phyloP scores from a whole-genome alignment of 139 green algal genomes.

The Mesostigma viride region DNA sequence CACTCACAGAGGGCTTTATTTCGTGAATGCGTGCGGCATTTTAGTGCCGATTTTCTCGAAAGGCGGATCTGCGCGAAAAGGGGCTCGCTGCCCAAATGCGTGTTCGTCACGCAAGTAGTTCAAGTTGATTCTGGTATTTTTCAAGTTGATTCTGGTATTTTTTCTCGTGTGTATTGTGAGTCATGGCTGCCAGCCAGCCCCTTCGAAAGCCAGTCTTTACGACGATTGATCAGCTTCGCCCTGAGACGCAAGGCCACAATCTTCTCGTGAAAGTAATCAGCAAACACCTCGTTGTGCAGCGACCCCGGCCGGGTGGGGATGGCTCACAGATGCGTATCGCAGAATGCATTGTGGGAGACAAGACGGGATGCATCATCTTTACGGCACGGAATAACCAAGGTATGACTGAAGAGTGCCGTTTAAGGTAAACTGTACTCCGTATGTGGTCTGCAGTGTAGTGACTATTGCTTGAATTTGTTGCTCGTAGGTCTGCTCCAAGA shows the following conservation, averaged over 20 bases:
- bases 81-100: too few species aligned
- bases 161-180: too few species aligned
- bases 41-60: too few species aligned
- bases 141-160: too few species aligned
- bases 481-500: background rate
- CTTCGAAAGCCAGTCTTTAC: slow-evolving; percentile 40
- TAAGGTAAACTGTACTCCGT: too few species aligned
- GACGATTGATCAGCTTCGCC: slow-evolving; percentile 47
- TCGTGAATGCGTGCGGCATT: too few species aligned
- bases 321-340: slow-evolving; percentile 43
- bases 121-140: too few species aligned
- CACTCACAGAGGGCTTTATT: too few species aligned
- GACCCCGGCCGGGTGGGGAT: slow-evolving; percentile 16
- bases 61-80: too few species aligned
- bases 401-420: too few species aligned
- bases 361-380: slow-evolving; percentile 67
- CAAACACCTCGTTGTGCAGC: slow-evolving; percentile 52
- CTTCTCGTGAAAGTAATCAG: slow-evolving; percentile 66
- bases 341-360: slow-evolving; percentile 77
- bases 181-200: slow-evolving; percentile 1
- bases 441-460: too few species aligned
- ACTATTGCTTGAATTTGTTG: slow-evolving; percentile 39
- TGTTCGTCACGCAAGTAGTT: too few species aligned
- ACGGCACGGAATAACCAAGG: slow-evolving; percentile 67
- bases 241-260: slow-evolving; percentile 56